phyloP scores from a whole-genome alignment of 2,329 filamentous ascomycete genomes.

The Penicillium sp. region DNA sequence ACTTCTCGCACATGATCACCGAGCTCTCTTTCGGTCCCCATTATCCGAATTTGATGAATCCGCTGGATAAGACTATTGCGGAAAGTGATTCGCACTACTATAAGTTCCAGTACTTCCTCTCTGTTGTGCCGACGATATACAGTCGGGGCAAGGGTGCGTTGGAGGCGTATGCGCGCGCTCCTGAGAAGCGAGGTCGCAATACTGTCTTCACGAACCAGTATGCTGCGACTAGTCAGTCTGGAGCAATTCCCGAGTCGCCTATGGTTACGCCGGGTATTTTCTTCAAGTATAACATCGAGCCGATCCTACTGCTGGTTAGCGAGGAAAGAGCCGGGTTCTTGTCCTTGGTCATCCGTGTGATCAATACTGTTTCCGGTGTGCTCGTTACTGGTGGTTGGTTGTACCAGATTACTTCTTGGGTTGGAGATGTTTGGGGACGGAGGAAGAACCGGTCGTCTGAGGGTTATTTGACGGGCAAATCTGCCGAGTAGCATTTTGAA shows the following conservation, averaged over 20 bases:
- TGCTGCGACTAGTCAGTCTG: conserved; percentile 87
- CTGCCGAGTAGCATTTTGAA: conserved; percentile 23
- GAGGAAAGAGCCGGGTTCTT: conserved; percentile 78
- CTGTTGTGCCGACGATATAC: conserved; percentile 92
- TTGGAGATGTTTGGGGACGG: conserved; percentile 51
- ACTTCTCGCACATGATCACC: conserved; percentile 95
- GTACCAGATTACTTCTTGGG: conserved; percentile 82
- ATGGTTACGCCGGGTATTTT: conserved; percentile 80
- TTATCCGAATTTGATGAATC: conserved; percentile 90
- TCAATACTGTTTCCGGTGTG: conserved; percentile 89
- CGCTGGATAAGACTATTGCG: conserved; percentile 87
- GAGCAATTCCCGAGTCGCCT: conserved; percentile 59
- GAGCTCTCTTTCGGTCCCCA: conserved; percentile 97
- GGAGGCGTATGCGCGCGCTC: conserved; percentile 44
- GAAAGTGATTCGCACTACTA: conserved; percentile 76
- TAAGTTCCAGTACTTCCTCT: conserved; percentile 98
- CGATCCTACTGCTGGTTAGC: conserved; percentile 81
- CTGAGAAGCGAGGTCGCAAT: conserved; percentile 31
- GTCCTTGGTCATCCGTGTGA: conserved; percentile 73
- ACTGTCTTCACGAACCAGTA: conserved; percentile 92
- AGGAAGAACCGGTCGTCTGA: conserved; percentile 44
- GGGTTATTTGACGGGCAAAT: conserved; percentile 52
- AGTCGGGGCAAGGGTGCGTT: conserved; percentile 55
- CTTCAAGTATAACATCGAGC: conserved; percentile 99
- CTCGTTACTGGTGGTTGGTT: conserved; percentile 93